Evolutionary conservation across 1,139 yeast genomes (phyloP).

Genomic region (Yamadazyma dendronema): DNA sequence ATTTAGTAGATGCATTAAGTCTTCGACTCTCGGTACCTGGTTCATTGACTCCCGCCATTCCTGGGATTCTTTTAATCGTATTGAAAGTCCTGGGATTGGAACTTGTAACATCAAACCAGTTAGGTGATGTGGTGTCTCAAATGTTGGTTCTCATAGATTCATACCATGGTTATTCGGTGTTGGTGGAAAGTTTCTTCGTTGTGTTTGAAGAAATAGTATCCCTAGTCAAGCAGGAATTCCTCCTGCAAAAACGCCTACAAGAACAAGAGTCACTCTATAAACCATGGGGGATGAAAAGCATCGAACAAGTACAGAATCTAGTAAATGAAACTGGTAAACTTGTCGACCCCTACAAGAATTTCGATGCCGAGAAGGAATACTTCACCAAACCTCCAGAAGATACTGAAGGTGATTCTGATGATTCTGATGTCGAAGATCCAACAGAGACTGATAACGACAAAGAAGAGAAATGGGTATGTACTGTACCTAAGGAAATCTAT

Average conservation of each 20-base stretch:
- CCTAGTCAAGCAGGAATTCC: slow-evolving; percentile 48
- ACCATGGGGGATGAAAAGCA: slow-evolving; percentile 56
- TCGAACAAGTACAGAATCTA: slow-evolving; percentile 38
- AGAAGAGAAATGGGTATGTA: slow-evolving; percentile 54
- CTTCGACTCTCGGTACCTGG: slow-evolving; percentile 63
- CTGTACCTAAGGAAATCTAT: slow-evolving; percentile 60
- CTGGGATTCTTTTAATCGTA: slow-evolving; percentile 66
- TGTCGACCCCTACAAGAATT: slow-evolving; percentile 29
- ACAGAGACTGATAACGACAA: slow-evolving; percentile 20
- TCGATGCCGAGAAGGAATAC: slow-evolving; percentile 33
- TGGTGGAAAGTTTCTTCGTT: slow-evolving; percentile 73
- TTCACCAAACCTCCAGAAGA: slow-evolving; percentile 16
- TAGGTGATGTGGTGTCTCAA: slow-evolving; percentile 70
- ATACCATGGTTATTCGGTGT: slow-evolving; percentile 74
- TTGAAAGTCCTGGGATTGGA: slow-evolving; percentile 67
- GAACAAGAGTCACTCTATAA: slow-evolving; percentile 25
- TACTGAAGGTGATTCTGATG: slow-evolving; percentile 27
- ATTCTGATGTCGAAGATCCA: slow-evolving; percentile 46
- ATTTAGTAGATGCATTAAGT: slow-evolving; percentile 74
- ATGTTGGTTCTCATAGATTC: slow-evolving; percentile 76
- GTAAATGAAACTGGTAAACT: slow-evolving; percentile 38
- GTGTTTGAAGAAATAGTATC: slow-evolving; percentile 65
- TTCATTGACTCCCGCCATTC: slow-evolving; percentile 66
- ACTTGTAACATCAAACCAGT: slow-evolving; percentile 52
- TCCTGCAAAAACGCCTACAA: slow-evolving; percentile 10